phyloP scores from a whole-genome alignment of 108 stramenopile genomes.

The Heterococcus sp. region DNA sequence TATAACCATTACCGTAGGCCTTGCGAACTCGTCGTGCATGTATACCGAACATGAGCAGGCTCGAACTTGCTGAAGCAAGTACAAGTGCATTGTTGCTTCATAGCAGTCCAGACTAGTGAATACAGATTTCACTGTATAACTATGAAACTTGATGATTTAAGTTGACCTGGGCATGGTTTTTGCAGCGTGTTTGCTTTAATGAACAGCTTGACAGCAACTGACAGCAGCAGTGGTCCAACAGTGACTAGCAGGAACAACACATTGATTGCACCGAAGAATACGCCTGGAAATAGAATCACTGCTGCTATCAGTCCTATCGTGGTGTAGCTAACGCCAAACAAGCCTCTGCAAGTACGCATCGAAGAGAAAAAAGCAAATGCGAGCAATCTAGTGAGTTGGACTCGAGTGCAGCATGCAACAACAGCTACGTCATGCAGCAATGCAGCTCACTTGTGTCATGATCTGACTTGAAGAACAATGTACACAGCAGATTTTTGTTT shows the following conservation, averaged over 20 bases:
- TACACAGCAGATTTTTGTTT: too few species aligned
- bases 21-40: too few species aligned
- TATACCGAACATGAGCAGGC: too few species aligned
- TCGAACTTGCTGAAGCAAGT: too few species aligned
- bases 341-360: neutral
- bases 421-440: too few species aligned
- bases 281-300: neutral
- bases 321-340: neutral
- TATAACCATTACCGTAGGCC: neutral
- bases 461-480: too few species aligned
- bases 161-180: neutral
- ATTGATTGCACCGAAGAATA: neutral
- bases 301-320: neutral
- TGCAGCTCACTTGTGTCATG: too few species aligned
- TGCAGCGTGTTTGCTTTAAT: neutral
- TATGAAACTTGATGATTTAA: too few species aligned
- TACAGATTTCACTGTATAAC: too few species aligned
- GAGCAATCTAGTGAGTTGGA: neutral
- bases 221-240: neutral
- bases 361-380: neutral
- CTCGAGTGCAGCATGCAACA: too few species aligned
- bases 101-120: too few species aligned
- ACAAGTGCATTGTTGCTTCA: too few species aligned
- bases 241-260: neutral
- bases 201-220: neutral